phyloP scores from a whole-genome alignment of 306 rosid species.

The Castanea mollissima region DNA sequence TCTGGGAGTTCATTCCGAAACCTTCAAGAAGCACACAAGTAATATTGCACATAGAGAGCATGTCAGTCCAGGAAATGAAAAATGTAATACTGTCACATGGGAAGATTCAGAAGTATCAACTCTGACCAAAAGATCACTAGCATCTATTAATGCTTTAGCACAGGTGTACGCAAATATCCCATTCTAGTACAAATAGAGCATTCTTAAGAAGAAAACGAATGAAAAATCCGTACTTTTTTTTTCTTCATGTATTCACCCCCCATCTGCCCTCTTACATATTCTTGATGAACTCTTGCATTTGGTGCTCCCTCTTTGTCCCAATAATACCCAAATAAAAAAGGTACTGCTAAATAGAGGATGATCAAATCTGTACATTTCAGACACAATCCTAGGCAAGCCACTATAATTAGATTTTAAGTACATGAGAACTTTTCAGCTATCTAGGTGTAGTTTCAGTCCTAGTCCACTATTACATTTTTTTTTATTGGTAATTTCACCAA shows the following conservation, averaged over 20 bases:
- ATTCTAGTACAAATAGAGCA: neutral
- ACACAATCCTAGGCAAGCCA: neutral
- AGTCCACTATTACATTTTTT: neutral
- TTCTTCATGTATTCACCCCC: neutral
- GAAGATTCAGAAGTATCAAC: neutral
- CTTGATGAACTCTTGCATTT: neutral
- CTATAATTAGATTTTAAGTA: neutral
- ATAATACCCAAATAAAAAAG: neutral
- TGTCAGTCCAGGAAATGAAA: constrained; percentile 29
- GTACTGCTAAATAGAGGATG: neutral
- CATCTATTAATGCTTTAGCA: neutral
- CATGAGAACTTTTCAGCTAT: neutral
- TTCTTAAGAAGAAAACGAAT: neutral
- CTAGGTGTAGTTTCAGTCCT: neutral
- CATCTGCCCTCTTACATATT: neutral
- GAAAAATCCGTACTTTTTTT: neutral
- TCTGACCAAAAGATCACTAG: neutral
- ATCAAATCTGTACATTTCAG: neutral
- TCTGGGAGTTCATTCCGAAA: constrained; percentile 99
- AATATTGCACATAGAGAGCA: constrained; percentile 6
- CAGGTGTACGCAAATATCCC: neutral
- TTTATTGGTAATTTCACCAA: too few relatives aligned
- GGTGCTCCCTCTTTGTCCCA: neutral
- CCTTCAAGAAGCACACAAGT: constrained; percentile 39
- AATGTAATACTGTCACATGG: constrained; percentile 1